Evolutionary conservation across 345 rosid genomes (phyloP).

Genomic region (Eucalyptus camaldulensis): DNA sequence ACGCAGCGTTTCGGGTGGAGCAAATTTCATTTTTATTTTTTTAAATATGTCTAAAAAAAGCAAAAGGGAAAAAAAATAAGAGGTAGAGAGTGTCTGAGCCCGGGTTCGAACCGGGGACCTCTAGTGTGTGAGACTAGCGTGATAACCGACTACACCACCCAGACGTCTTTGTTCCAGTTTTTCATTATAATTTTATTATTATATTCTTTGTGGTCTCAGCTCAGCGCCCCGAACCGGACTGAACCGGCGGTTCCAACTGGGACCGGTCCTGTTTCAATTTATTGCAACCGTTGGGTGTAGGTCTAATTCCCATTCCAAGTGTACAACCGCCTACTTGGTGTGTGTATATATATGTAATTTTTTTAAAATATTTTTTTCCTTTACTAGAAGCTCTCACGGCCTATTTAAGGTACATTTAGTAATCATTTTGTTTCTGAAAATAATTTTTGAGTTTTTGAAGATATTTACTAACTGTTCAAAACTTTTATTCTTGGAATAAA

Average conservation of each 20-base stretch:
- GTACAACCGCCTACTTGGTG: accelerated
- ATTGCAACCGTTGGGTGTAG: too few species aligned
- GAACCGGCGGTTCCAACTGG: neutral
- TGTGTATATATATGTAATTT: too few species aligned
- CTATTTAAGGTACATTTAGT: too few species aligned
- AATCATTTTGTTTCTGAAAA: accelerated
- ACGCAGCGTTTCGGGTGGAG: neutral
- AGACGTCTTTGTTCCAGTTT: neutral
- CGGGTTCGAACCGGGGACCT: constrained; percentile 69
- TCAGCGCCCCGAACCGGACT: neutral
- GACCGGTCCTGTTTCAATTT: neutral
- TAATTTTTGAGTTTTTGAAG: too few species aligned
- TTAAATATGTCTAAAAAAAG: neutral
- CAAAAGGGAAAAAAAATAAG: accelerated
- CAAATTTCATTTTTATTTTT: neutral
- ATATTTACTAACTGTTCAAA: accelerated
- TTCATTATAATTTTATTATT: neutral
- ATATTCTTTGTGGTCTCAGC: too few species aligned
- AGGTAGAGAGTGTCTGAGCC: constrained; percentile 6
- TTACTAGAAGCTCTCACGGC: neutral
- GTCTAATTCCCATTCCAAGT: neutral
- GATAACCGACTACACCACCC: constrained; percentile 79
- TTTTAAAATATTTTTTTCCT: neutral
- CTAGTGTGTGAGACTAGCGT: constrained; percentile 67
- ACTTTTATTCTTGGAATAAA: too few species aligned